phyloP scores from a whole-genome alignment of 257 asterid genomes.

The Jacaranda mimosifolia region DNA sequence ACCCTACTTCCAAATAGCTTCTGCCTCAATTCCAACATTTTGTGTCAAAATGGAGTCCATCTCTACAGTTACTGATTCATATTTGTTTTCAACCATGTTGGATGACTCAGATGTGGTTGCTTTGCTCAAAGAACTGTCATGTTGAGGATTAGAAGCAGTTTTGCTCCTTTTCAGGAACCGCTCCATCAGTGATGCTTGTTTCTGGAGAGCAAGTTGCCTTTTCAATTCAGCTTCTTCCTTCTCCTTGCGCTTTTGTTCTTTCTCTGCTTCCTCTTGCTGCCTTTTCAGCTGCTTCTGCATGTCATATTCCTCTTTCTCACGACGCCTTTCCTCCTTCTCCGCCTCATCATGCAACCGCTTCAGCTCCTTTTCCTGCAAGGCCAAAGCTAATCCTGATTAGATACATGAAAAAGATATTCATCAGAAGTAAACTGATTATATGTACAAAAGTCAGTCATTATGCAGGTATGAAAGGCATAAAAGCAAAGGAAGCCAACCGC shows the following conservation, averaged over 20 bases:
- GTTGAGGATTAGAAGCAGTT: constrained; percentile 46
- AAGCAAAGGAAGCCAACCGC: too few relatives aligned
- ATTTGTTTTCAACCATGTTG: constrained; percentile 41
- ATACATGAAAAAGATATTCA: constrained; percentile 41
- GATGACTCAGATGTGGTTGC: constrained; percentile 41
- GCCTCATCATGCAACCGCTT: constrained; percentile 78
- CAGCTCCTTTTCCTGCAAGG: constrained; percentile 76
- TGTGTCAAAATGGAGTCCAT: constrained; percentile 74
- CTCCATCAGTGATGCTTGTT: constrained; percentile 95
- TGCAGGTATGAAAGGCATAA: constrained; percentile 7
- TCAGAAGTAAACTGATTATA: constrained; percentile 66
- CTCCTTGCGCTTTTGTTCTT: constrained; percentile 77
- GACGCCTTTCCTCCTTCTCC: constrained; percentile 74
- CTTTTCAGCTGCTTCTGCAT: constrained; percentile 70
- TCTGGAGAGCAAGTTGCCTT: constrained; percentile 67
- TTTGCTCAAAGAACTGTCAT: constrained; percentile 45
- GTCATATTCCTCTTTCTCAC: constrained; percentile 80
- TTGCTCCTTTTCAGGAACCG: constrained; percentile 76
- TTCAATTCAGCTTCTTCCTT: constrained; percentile 83
- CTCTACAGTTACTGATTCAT: constrained; percentile 59
- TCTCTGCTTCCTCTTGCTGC: constrained; percentile 82
- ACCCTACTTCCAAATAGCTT: constrained; percentile 71
- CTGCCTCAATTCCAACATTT: constrained; percentile 44
- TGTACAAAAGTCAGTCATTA: constrained; percentile 68
- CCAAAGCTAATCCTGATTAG: constrained; percentile 18